Percentiles rank a stretch among this genome's conserved stretches.
Evolutionary conservation across 257 asterid species (phyloP).

Genomic region (Solanum sitiens): DNA sequence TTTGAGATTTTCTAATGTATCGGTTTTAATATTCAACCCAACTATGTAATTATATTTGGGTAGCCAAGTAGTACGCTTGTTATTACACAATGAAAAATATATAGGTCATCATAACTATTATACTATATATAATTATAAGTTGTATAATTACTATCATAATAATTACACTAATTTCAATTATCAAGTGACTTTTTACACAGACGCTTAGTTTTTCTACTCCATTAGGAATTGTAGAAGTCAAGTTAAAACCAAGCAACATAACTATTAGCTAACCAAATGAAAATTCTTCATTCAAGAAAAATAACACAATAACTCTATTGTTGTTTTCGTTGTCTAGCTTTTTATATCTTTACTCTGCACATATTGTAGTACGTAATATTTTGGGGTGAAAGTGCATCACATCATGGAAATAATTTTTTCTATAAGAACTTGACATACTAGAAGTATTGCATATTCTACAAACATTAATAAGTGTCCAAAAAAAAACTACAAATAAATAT

Average conservation of each 20-base stretch:
- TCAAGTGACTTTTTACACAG: not conserved
- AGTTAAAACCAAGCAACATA: not conserved
- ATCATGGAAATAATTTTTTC: not conserved
- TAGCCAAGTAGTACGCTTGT: not conserved
- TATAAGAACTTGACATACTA: not conserved
- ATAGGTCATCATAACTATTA: not conserved
- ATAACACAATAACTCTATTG: not conserved
- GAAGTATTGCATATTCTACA: not conserved
- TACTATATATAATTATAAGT: not conserved
- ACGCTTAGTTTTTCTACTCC: not conserved
- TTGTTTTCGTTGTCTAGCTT: not conserved
- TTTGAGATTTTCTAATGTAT: too few relatives aligned
- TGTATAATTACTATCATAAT: not conserved
- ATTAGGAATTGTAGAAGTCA: not conserved
- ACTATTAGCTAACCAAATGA: not conserved
- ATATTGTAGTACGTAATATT: not conserved
- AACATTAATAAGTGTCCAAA: not conserved
- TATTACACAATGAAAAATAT: too few relatives aligned
- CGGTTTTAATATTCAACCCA: not conserved
- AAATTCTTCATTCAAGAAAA: not conserved
- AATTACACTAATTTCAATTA: not conserved
- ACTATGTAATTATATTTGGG: too few relatives aligned
- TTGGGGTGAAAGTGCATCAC: not conserved
- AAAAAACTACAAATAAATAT: not conserved
- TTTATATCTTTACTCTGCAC: not conserved